Base-by-base conservation (phyloP, 805 yeast species). In the Saccharomycopsis javanensis region DNA sequence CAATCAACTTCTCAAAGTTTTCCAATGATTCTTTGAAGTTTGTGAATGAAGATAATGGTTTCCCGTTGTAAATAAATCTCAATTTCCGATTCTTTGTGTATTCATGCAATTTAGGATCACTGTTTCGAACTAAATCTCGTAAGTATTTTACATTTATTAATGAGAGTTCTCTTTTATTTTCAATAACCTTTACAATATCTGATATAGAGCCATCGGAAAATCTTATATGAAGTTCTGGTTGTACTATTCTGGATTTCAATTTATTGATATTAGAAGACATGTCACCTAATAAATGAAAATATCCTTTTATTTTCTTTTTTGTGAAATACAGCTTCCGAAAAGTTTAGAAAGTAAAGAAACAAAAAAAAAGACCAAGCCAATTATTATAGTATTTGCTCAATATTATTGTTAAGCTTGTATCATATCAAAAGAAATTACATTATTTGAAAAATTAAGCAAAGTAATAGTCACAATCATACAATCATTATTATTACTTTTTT, bases 1-100 rank as follows among this genome's bases (percentile, higher is more conserved):
- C 55, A 25, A 64, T 86, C 91, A 64, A 66, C 35, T 63, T 60
- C 20, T 60, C 45, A 35, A 65, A 61, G 51, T 73, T 70, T 42
- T 71, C 66, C 33, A 81, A 69, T 51, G 83, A 87, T 20, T 70
- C 71, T 28, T 71, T 73, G 62, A 85, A 76, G 64, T 82, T 77
- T 0, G 85, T 79, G 27, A 74, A 69, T 53, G 81, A 82, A 51
- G 77, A 75, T 52, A 87, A 69, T 1, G 86, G 85, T 53, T 80
- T 73, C 15, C 96, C 96, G 61, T 79, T 81, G 66, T 82, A 80
- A 34, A 87, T 83, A 59, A 87, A 75, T 58, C 88, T 75, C 35
- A 87, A 72, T 64, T 91, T 69, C 50, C 78, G 72, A 50, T 75
- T 76, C 11, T 68, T 64, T 0, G 73, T 65, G 23, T 72, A 65